A percentile compares a stretch with the other conserved stretches of the same genome.
Evolutionary conservation across 225 moss, liverwort and hornwort species (phyloP).

Genomic region (Rhytidiadelphus loreus): DNA sequence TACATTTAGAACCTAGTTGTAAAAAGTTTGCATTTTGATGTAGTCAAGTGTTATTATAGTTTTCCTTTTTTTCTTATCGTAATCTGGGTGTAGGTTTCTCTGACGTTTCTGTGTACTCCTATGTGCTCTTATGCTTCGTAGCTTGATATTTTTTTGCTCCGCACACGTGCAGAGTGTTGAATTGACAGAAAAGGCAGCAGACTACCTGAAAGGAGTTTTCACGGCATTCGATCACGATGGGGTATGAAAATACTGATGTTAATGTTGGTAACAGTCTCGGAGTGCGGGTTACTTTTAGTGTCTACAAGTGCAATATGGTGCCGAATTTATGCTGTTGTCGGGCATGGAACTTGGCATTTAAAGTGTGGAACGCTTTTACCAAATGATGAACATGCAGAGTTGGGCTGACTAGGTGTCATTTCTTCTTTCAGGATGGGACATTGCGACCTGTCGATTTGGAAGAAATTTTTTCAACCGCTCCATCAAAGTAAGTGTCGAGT

Average conservation of each 20-base stretch:
- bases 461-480: conserved; percentile 81
- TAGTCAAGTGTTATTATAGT: neutral
- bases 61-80: neutral
- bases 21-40: neutral
- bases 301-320: neutral
- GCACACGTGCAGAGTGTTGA: conserved; percentile 69
- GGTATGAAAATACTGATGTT: conserved; percentile 21
- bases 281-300: neutral
- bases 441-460: conserved; percentile 67
- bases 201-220: conserved; percentile 66
- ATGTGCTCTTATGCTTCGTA: neutral
- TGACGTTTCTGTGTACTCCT: neutral
- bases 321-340: neutral
- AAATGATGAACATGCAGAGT: neutral
- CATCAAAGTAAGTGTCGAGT: conserved; percentile 44
- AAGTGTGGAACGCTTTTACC: neutral
- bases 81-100: neutral
- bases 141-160: neutral
- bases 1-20: neutral
- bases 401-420: neutral
- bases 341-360: neutral
- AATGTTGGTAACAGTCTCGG: neutral
- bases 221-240: conserved; percentile 65
- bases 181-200: conserved; percentile 67
- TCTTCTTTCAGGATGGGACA: conserved; percentile 58